Base-by-base conservation (phyloP, 78 protist species). In the Chrysochromulina parva region DNA sequence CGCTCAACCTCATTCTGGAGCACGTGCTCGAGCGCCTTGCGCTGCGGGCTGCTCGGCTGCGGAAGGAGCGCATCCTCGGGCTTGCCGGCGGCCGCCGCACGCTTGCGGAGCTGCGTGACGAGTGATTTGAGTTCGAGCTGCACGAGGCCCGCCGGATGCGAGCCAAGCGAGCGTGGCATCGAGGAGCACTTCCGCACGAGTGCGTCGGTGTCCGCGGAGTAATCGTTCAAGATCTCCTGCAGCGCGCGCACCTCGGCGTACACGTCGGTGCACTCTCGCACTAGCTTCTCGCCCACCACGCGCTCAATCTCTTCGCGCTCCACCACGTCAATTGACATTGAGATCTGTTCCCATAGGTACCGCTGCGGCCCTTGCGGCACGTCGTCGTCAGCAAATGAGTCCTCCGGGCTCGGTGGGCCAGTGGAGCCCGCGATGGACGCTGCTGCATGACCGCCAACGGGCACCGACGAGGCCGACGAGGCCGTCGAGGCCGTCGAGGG, bases 241-340 rank as follows among this genome's bases (percentile, higher is more conserved):
- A 71, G 80, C 38, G 80, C 80, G 19, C 80, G 80, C 52, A 71
- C 38, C 80, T 71, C 80, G 52, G 80, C 80, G 52, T 71, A 71
- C 11, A 71, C 17, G 14, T 71, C 80, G 14, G 20, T 52, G 52
- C 80, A 71, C 52, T 38, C 38, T 14, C 16, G 52, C 2, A 71
- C 14, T 3, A 26, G 38, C 16, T 5, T 14, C 20, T 24, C 38
- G 10, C 80, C 80, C 11, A 71, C 80, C 53, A 71, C 80, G 2
- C 80, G 80, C 53, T 52, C 13, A 38, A 71, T 52, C 14, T 71
- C 80, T 7, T 71, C 52, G 17, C 3, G 52, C 80, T 71, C 80
- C 38, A 71, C 80, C 4, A 52, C n/a, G 20, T 71, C 80, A 2
- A 71, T 13, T 13, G 80, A 71, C 9, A 52, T 52, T 7, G 80